A percentile compares a stretch with the other conserved stretches of the same genome.
Evolutionary conservation across 345 rosid genomes (phyloP).

Genomic region (Eucalyptus curtisii): DNA sequence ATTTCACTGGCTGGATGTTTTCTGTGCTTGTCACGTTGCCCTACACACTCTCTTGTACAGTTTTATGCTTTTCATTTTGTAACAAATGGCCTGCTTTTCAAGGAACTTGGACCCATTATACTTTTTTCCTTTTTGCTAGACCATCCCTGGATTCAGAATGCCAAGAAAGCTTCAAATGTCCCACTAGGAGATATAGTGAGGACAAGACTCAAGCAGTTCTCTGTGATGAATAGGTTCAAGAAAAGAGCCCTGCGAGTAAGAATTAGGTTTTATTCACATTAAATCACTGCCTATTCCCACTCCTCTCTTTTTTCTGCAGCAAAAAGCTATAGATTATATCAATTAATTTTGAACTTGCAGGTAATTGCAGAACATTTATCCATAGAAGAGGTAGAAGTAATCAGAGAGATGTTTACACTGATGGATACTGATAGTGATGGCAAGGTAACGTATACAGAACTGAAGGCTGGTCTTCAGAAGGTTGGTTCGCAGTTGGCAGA

Average conservation of each 20-base stretch:
- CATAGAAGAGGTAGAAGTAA: conserved; percentile 80
- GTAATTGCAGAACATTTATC: conserved; percentile 93
- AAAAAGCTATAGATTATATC: background rate
- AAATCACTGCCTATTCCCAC: background rate
- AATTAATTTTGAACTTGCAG: conserved; percentile 19
- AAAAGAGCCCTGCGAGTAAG: conserved; percentile 87
- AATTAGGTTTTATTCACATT: background rate
- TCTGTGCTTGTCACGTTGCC: background rate
- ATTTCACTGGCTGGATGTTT: background rate
- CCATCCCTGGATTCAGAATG: conserved; percentile 89
- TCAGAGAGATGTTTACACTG: conserved; percentile 77
- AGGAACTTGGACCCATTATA: background rate
- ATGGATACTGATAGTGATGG: conserved; percentile 94
- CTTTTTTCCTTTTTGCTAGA: conserved; percentile 24
- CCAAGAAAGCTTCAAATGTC: conserved; percentile 95
- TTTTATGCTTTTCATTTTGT: background rate
- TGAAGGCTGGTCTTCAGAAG: conserved; percentile 82
- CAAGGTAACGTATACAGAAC: conserved; percentile 65
- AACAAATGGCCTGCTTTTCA: background rate
- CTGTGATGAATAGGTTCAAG: conserved; percentile 92
- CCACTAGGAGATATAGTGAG: conserved; percentile 94
- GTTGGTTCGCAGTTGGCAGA: conserved; percentile 90
- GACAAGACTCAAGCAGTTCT: conserved; percentile 88
- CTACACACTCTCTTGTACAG: background rate
- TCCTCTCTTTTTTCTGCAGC: background rate